phyloP scores from a whole-genome alignment of 2,329 filamentous ascomycete genomes.

The Monilinia fructigena region DNA sequence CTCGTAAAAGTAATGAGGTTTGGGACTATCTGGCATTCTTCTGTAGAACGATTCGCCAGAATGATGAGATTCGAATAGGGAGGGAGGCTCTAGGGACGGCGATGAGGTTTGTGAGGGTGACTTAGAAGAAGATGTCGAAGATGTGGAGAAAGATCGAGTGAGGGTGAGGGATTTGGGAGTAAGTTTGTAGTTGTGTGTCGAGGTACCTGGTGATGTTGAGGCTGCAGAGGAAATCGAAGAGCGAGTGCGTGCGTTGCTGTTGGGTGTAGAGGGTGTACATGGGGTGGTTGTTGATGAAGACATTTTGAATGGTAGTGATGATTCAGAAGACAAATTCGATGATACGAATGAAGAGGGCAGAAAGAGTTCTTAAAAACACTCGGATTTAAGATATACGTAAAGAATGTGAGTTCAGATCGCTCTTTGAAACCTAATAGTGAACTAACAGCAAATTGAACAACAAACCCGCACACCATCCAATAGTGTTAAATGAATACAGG shows the following conservation, averaged over 20 bases:
- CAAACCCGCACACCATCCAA: constrained; percentile 1
- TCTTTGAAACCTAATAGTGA: not conserved
- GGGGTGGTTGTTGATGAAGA: not conserved
- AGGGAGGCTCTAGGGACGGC: not conserved
- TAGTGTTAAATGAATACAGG: not conserved
- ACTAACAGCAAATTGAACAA: not conserved
- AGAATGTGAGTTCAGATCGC: not conserved
- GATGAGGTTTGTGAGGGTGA: constrained; percentile 1
- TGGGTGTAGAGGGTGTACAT: not conserved
- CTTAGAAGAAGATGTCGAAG: not conserved
- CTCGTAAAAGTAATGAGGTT: constrained; percentile 13
- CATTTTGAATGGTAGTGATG: not conserved
- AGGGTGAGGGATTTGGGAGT: not conserved
- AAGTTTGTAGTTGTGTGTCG: not conserved
- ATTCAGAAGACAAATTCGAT: not conserved
- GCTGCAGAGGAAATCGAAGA: not conserved
- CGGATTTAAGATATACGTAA: constrained; percentile 2
- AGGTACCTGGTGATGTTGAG: not conserved
- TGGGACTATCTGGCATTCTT: constrained; percentile 6
- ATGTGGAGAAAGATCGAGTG: constrained; percentile 2
- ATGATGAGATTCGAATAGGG: not conserved
- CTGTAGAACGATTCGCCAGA: not conserved
- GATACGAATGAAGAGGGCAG: not conserved
- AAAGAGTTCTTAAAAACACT: not conserved
- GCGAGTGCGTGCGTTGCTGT: not conserved